These are phyloP conservation scores for Austropuccinia psidii DNA, from an alignment of 1,284 basidiomycete species.

Conservation along the genomic window DNA sequence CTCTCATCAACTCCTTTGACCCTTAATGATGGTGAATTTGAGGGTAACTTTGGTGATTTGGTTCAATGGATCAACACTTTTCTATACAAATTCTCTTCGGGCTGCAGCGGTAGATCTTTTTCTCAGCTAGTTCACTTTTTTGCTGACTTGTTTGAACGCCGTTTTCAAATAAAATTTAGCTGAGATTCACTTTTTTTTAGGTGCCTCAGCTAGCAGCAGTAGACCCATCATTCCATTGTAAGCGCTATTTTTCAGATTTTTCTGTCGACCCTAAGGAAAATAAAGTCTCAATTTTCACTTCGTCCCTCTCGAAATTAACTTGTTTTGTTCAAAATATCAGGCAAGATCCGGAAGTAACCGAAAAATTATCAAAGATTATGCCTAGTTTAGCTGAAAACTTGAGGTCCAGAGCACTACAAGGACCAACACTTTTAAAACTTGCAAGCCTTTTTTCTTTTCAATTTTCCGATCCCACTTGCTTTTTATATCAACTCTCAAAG, in stretches of 20 bases:
- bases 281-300: too few relatives aligned
- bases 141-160: too few relatives aligned
- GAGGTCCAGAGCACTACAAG: not conserved
- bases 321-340: not conserved
- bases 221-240: too few relatives aligned
- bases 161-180: too few relatives aligned
- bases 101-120: not conserved
- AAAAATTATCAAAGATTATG: constrained; percentile 16
- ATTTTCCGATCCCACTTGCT: not conserved
- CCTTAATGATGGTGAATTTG: constrained; percentile 14
- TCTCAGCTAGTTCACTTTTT: too few relatives aligned
- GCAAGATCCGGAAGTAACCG: constrained; percentile 17
- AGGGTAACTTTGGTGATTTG: constrained; percentile 29
- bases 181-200: too few relatives aligned
- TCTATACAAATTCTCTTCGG: not conserved
- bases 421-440: constrained; percentile 9
- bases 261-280: too few relatives aligned
- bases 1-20: constrained; percentile 12
- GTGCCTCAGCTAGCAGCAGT: too few relatives aligned
- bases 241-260: too few relatives aligned
- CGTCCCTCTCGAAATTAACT: too few relatives aligned
- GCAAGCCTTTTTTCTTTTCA: not conserved
- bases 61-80: constrained; percentile 25
- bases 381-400: constrained; percentile 17
- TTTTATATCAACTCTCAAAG: not conserved